Evolutionary conservation across 2,329 filamentous ascomycete genomes (phyloP).

Genomic region (Pyricularia sp.): DNA sequence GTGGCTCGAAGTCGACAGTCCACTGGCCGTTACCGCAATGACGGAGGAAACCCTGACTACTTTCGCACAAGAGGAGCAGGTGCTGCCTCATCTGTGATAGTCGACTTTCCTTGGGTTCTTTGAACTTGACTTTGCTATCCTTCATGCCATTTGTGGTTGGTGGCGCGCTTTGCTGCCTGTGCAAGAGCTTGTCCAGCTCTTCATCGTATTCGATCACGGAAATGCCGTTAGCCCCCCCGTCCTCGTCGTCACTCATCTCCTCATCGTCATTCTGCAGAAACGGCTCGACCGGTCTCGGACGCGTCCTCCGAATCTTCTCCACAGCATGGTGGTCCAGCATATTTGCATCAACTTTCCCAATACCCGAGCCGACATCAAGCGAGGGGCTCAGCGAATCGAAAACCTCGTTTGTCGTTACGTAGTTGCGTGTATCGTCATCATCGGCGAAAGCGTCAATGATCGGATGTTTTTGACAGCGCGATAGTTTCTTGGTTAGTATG

Average conservation of each 20-base stretch:
- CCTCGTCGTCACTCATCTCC: constrained; percentile 21
- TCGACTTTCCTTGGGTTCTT: constrained; percentile 36
- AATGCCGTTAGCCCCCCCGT: constrained; percentile 20
- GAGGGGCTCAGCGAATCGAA: constrained; percentile 41
- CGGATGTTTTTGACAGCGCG: constrained; percentile 55
- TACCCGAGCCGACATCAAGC: constrained; percentile 44
- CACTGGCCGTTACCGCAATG: constrained; percentile 67
- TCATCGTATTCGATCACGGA: constrained; percentile 9
- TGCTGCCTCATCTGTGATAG: constrained; percentile 60
- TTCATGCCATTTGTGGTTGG: constrained; percentile 15
- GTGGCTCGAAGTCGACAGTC: constrained; percentile 71
- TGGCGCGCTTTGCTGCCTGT: constrained; percentile 3
- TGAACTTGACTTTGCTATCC: constrained; percentile 40
- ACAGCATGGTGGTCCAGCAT: constrained; percentile 36
- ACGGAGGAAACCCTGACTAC: constrained; percentile 58
- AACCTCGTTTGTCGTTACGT: constrained; percentile 47
- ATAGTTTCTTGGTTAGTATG: constrained; percentile 58
- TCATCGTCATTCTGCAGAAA: constrained; percentile 29
- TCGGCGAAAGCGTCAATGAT: constrained; percentile 32
- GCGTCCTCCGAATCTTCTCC: constrained; percentile 32
- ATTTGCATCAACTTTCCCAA: constrained; percentile 43
- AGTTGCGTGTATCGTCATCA: constrained; percentile 20
- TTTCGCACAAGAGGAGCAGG: constrained; percentile 61
- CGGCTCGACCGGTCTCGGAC: constrained; percentile 19
- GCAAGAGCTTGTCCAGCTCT: constrained; percentile 16